phyloP scores from a whole-genome alignment of 1,284 basidiomycete genomes.

The Vanrija sp. region DNA sequence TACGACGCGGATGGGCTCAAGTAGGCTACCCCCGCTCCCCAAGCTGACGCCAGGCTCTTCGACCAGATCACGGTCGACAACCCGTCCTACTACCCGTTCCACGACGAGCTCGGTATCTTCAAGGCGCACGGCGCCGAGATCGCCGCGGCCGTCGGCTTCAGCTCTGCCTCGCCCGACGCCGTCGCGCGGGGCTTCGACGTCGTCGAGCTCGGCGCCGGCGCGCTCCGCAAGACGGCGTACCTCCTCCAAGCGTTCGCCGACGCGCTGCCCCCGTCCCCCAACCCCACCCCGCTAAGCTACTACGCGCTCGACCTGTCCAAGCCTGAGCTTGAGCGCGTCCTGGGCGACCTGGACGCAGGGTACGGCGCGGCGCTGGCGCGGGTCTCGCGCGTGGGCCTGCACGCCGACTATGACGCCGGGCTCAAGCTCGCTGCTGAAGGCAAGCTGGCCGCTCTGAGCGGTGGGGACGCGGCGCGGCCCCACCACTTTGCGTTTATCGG shows the following conservation, averaged over 20 bases:
- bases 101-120: constrained; percentile 53
- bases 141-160: constrained; percentile 51
- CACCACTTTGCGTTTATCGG: constrained; percentile 89
- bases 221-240: constrained; percentile 85
- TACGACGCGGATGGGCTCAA: constrained; percentile 79
- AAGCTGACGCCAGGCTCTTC: constrained; percentile 31
- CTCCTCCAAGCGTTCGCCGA: constrained; percentile 69
- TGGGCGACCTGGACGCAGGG: constrained; percentile 63
- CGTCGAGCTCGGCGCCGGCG: constrained; percentile 82
- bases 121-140: constrained; percentile 52
- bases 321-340: constrained; percentile 75
- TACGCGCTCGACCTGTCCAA: constrained; percentile 91
- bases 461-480: constrained; percentile 46
- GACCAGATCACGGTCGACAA: constrained; percentile 70
- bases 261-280: constrained; percentile 43
- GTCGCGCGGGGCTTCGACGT: constrained; percentile 54
- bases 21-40: constrained; percentile 19
- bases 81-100: constrained; percentile 84
- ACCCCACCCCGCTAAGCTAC: constrained; percentile 65
- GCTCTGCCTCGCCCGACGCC: constrained; percentile 6
- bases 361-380: constrained; percentile 68
- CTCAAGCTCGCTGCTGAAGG: constrained; percentile 53
- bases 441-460: constrained; percentile 36
- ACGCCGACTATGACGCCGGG: constrained; percentile 85
- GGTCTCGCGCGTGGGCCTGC: constrained; percentile 73